These are phyloP conservation scores for Ogataea kodamae DNA, from an alignment of 805 yeast species.

Conservation along the genomic window DNA sequence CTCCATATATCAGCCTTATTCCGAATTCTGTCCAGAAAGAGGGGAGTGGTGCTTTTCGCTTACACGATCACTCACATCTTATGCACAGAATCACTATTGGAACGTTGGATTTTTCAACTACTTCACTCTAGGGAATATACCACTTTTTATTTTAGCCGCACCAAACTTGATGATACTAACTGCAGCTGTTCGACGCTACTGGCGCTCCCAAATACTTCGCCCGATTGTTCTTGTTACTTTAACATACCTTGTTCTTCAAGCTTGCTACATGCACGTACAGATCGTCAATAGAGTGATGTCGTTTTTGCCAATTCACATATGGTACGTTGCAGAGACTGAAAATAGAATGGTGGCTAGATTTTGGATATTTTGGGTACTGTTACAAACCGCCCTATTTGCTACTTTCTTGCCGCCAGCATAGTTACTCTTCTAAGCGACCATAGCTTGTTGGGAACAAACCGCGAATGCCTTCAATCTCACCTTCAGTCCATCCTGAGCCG, in stretches of 20 bases:
- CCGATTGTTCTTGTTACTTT: conserved; percentile 43
- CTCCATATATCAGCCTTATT: conserved; percentile 53
- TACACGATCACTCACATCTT: conserved; percentile 61
- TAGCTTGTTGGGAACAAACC: conserved; percentile 84
- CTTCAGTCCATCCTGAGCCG: conserved; percentile 94
- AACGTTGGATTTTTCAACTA: conserved; percentile 73
- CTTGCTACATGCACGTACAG: conserved; percentile 77
- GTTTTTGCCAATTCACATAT: conserved; percentile 69
- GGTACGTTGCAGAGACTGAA: conserved; percentile 52
- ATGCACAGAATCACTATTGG: conserved; percentile 84
- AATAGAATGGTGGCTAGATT: conserved; percentile 32
- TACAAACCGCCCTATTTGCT: conserved; percentile 72
- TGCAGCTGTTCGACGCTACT: conserved; percentile 39
- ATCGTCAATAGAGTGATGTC: conserved; percentile 77
- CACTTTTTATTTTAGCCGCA: conserved; percentile 72
- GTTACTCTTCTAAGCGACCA: conserved; percentile 35
- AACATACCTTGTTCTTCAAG: conserved; percentile 46
- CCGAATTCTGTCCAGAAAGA: conserved; percentile 61
- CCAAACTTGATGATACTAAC: conserved; percentile 58
- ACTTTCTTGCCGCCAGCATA: conserved; percentile 95
- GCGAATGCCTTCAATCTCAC: conserved; percentile 61
- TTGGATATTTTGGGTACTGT: conserved; percentile 57
- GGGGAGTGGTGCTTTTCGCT: conserved; percentile 71
- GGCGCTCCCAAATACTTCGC: conserved; percentile 23
- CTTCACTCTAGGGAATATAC: conserved; percentile 79